A percentile compares a stretch with the other conserved stretches of the same genome.
Conservation (phyloP, 768 basidiomycete species). For the Suillus subluteus region DNA sequence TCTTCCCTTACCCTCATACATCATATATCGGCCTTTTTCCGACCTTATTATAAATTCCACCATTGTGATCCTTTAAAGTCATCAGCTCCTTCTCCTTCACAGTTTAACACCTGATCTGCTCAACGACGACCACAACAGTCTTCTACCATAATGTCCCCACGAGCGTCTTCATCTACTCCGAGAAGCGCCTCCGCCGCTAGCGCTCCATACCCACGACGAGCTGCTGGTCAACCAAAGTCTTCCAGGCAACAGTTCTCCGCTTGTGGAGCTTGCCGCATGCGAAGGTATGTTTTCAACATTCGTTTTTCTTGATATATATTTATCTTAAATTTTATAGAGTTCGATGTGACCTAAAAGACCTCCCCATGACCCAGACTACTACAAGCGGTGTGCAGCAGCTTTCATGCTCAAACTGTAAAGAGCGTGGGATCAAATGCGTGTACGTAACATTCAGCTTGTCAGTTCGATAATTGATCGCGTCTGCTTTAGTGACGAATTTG, state of each 20-base stretch:
- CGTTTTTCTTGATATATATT: neutral
- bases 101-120: neutral
- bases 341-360: conserved; percentile 91
- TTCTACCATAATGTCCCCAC: conserved; percentile 80
- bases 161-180: conserved; percentile 43
- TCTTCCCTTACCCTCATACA: conserved; percentile 17
- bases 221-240: conserved; percentile 70
- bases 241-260: conserved; percentile 88
- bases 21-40: conserved; percentile 22
- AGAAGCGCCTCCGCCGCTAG: conserved; percentile 31
- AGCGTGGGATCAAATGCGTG: conserved; percentile 93
- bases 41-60: conserved; percentile 25
- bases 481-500: conserved; percentile 79
- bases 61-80: conserved; percentile 16
- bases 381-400: conserved; percentile 43
- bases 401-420: conserved; percentile 87
- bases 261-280: conserved; percentile 90
- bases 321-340: conserved; percentile 52
- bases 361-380: conserved; percentile 53
- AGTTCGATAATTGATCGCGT: conserved; percentile 15
- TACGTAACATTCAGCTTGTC: conserved; percentile 46
- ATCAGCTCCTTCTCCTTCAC: conserved; percentile 33
- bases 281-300: conserved; percentile 53
- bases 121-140: conserved; percentile 19
- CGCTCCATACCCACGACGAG: conserved; percentile 47